Percentiles rank a stretch among this genome's conserved stretches.
These are phyloP conservation scores for Geoglossum glabrum DNA, from an alignment of 495 filamentous ascomycete species.

Conservation along the genomic window DNA sequence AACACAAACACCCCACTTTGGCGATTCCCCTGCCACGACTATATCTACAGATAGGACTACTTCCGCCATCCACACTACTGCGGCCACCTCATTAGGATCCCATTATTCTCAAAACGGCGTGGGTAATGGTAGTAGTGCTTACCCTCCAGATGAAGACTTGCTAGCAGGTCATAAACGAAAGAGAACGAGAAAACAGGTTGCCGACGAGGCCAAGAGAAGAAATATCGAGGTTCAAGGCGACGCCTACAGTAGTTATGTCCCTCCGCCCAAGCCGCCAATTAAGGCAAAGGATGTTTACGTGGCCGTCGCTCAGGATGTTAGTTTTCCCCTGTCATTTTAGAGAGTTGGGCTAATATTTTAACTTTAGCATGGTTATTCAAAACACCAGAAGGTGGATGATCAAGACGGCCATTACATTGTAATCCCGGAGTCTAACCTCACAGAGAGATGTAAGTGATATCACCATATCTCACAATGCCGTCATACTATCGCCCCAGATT, in stretches of 20 bases:
- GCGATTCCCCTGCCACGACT: conserved; percentile 45
- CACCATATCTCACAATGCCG: background rate
- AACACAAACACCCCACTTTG: conserved; percentile 45
- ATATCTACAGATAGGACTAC: conserved; percentile 74
- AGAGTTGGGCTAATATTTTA: conserved; percentile 9
- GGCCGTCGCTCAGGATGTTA: conserved; percentile 62
- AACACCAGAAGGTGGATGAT: conserved; percentile 57
- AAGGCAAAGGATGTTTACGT: conserved; percentile 86
- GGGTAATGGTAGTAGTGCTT: conserved; percentile 30
- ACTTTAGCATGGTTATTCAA: conserved; percentile 22
- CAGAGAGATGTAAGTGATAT: conserved; percentile 60
- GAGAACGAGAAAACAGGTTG: conserved; percentile 55
- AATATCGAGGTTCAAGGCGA: conserved; percentile 48
- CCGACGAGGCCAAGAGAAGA: conserved; percentile 58
- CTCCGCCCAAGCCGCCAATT: conserved; percentile 70
- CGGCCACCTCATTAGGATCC: conserved; percentile 78
- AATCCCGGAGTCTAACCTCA: conserved; percentile 57
- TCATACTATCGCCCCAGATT: background rate
- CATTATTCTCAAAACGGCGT: conserved; percentile 41
- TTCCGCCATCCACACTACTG: conserved; percentile 66
- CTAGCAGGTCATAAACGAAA: conserved; percentile 70
- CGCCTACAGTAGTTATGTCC: conserved; percentile 57
- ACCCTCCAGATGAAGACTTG: conserved; percentile 26
- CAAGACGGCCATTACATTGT: conserved; percentile 96
- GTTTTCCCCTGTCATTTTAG: conserved; percentile 18